These are phyloP conservation scores for Calonectria pauciramosa DNA, from an alignment of 2,329 filamentous ascomycete species.

Conservation along the genomic window DNA sequence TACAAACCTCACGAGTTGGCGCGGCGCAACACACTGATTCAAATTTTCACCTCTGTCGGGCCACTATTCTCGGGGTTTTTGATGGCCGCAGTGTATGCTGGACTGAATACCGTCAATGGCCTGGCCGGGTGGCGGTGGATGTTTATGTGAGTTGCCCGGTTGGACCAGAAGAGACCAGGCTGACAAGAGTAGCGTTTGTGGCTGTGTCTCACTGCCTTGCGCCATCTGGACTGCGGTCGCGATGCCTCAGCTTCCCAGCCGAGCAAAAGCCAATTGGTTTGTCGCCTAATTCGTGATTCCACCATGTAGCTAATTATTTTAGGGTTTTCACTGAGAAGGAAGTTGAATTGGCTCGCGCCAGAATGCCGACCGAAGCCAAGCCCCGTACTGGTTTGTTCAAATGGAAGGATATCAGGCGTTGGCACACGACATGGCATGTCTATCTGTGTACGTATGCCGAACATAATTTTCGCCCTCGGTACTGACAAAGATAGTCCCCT, in stretches of 20 bases:
- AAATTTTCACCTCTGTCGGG: slow-evolving; percentile 3
- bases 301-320: not conserved
- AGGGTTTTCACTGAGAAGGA: slow-evolving; percentile 2
- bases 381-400: not conserved
- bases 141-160: not conserved
- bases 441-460: not conserved
- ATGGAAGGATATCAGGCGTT: slow-evolving; percentile 1
- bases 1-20: slow-evolving; percentile 8
- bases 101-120: not conserved
- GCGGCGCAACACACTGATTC: not conserved
- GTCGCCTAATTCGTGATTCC: not conserved
- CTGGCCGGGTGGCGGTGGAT: slow-evolving; percentile 12
- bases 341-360: not conserved
- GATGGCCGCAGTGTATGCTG: not conserved
- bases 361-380: slow-evolving; percentile 5
- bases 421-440: slow-evolving; percentile 12
- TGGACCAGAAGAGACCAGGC: not conserved
- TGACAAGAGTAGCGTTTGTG: not conserved
- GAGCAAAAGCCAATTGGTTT: slow-evolving; percentile 7
- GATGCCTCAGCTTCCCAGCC: not conserved
- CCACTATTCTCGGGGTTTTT: slow-evolving; percentile 10
- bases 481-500: not conserved
- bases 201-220: not conserved
- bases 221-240: slow-evolving; percentile 4
- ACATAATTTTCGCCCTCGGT: accelerated